Conservation (phyloP, 495 filamentous ascomycete genomes). For the Gamarada debralockiae region DNA sequence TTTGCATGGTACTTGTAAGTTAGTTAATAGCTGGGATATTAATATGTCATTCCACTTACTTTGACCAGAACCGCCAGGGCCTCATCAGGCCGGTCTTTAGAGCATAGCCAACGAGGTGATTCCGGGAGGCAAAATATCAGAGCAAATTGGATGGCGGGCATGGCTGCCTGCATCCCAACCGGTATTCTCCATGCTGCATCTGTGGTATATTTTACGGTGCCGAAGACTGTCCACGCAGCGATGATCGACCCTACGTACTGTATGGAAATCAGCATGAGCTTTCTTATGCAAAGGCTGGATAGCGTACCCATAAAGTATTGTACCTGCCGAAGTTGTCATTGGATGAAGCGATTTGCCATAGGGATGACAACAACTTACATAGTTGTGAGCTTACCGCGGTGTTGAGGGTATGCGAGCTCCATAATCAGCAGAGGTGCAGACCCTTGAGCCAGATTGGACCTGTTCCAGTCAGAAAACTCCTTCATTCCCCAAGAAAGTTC, state of each 20-base stretch:
- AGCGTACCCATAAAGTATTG: too few relatives aligned
- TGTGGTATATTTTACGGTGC: not conserved
- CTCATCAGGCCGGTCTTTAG: constrained; percentile 60
- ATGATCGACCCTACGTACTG: not conserved
- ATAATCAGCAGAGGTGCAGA: constrained; percentile 44
- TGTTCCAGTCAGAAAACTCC: not conserved
- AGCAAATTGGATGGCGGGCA: not conserved
- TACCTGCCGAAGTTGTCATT: too few relatives aligned
- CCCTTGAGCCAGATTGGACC: constrained; percentile 43
- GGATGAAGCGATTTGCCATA: not conserved
- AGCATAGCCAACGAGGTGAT: constrained; percentile 69
- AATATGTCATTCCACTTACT: not conserved
- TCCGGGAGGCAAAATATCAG: constrained; percentile 42
- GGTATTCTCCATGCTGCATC: constrained; percentile 2
- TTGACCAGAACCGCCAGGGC: constrained; percentile 28
- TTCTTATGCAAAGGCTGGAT: too few relatives aligned
- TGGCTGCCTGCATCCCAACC: not conserved
- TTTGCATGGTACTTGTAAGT: constrained; percentile 40
- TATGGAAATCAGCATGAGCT: too few relatives aligned
- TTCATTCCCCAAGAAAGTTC: not conserved
- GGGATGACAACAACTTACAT: not conserved
- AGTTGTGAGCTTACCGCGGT: constrained; percentile 32
- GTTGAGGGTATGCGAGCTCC: constrained; percentile 49
- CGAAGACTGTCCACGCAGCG: constrained; percentile 1
- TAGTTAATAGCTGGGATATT: constrained; percentile 38